Conservation (phyloP, 2,329 filamentous ascomycete genomes). For the Ilyonectria mors-panacis region DNA sequence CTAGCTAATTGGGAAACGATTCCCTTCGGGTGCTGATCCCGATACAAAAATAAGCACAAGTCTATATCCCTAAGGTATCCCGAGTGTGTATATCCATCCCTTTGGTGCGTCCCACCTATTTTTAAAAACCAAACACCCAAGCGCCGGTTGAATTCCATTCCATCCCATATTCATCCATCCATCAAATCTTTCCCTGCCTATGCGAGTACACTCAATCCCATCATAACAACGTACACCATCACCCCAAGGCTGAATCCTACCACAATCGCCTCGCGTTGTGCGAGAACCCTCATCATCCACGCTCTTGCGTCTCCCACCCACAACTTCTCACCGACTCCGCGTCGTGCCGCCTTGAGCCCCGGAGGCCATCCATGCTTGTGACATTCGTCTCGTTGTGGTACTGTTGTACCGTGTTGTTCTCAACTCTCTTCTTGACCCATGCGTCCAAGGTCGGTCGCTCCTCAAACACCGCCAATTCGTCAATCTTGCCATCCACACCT, state of each 20-base stretch:
- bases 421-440: conserved; percentile 64
- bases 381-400: conserved; percentile 72
- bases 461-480: conserved; percentile 62
- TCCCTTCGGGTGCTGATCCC: conserved; percentile 43
- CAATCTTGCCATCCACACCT: conserved; percentile 44
- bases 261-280: conserved; percentile 52
- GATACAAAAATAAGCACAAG: conserved; percentile 21
- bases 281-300: conserved; percentile 43
- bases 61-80: conserved; percentile 29
- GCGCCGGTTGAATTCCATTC: conserved; percentile 26
- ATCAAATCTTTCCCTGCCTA: conserved; percentile 28
- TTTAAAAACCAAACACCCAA: conserved; percentile 27
- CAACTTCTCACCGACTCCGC: conserved; percentile 63
- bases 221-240: conserved; percentile 49
- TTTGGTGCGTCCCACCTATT: conserved; percentile 20
- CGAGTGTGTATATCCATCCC: conserved; percentile 22
- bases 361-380: conserved; percentile 71
- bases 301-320: conserved; percentile 58
- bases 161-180: conserved; percentile 28
- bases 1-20: conserved; percentile 40
- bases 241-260: conserved; percentile 52
- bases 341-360: conserved; percentile 68
- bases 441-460: conserved; percentile 70
- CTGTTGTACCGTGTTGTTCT: conserved; percentile 63
- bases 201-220: conserved; percentile 39